These are phyloP conservation scores for Globisporangium carolinianum DNA, from an alignment of 352 stramenopile species.

Conservation along the genomic window DNA sequence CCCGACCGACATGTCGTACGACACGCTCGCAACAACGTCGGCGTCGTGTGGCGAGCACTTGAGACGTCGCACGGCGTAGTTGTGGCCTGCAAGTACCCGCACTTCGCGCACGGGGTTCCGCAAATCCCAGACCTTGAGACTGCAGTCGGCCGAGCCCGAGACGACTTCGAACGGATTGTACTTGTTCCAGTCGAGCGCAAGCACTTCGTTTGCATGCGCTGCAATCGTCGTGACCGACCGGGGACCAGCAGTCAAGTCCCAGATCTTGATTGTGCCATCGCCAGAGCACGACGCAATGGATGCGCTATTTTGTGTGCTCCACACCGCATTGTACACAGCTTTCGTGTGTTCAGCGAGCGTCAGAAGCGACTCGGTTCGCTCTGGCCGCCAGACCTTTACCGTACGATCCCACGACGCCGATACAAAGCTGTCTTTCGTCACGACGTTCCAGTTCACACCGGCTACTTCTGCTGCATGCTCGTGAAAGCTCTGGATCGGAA, in stretches of 20 bases:
- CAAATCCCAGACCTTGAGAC: conserved; percentile 85
- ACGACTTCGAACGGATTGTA: conserved; percentile 88
- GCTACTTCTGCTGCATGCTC: conserved; percentile 85
- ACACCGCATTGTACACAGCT: conserved; percentile 80
- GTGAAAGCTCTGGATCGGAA: conserved; percentile 84
- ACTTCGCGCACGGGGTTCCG: conserved; percentile 63
- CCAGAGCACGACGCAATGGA: conserved; percentile 74
- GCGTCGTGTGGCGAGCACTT: conserved; percentile 83
- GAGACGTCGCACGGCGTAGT: conserved; percentile 74
- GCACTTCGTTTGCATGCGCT: conserved; percentile 79
- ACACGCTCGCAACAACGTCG: conserved; percentile 76
- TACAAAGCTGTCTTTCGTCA: conserved; percentile 83
- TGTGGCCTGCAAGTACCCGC: conserved; percentile 67
- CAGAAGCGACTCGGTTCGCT: conserved; percentile 56
- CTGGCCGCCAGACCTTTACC: conserved; percentile 84
- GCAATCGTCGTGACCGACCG: conserved; percentile 50
- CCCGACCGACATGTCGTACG: conserved; percentile 89
- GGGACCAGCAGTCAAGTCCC: conserved; percentile 51
- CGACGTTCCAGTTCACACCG: conserved; percentile 88
- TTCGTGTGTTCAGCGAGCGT: conserved; percentile 76
- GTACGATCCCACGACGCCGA: conserved; percentile 84
- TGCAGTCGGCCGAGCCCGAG: conserved; percentile 77
- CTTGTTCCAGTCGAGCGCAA: conserved; percentile 90
- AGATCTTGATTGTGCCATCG: conserved; percentile 72
- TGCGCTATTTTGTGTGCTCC: conserved; percentile 71